Base-by-base conservation (phyloP, 2,329 filamentous ascomycete species). In the Didymella sp. region DNA sequence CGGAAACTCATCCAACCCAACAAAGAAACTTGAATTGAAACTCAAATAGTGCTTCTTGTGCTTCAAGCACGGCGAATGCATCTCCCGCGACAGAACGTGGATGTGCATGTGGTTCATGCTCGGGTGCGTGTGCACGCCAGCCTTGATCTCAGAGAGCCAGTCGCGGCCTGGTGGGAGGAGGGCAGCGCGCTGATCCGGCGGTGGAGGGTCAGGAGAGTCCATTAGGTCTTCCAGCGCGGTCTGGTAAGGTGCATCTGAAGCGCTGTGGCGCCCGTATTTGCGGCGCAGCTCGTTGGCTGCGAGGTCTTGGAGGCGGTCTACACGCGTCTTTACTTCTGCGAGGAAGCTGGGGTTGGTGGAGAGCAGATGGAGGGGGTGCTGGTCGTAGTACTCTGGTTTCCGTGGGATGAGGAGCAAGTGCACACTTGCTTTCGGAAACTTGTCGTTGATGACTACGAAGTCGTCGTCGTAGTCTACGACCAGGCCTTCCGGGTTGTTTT, bases 41-140 rank as follows among this genome's bases (percentile, higher is more conserved):
- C 90, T 95, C 71, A 95, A 91, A 78, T 97, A 98, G 77, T 98
- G 95, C 74, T 92, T 94, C 62, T 87, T 83, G 72, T 94, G 87
- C 77, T 88, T 91, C 76, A 97, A 64, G 42, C 82, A 83, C 11
- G 85, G 82, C 33, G 89, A 92, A 67, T 86, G 82, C 82, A 91
- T 89, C 73, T 99, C 95, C 17, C 86, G 81, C 35, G 90, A 91
- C 55, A 98, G 78, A 27, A 98, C 86, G 75, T 99, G 95, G 4
- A 98, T 82, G 76, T 99, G 95, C 51, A 98, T 73, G 74, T 98
- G 92, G 61, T 85, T 88, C 95, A 99, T 98, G 53, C 89, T 93
- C 3, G 95, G 95, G 64, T 89, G 86, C 3, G 91, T 89, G 77
- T 99, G 95, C 7, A 96, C 84, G 13, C 95, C 95, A 19, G 87